phyloP scores from a whole-genome alignment of 306 rosid genomes.

The Vigna unguiculata region DNA sequence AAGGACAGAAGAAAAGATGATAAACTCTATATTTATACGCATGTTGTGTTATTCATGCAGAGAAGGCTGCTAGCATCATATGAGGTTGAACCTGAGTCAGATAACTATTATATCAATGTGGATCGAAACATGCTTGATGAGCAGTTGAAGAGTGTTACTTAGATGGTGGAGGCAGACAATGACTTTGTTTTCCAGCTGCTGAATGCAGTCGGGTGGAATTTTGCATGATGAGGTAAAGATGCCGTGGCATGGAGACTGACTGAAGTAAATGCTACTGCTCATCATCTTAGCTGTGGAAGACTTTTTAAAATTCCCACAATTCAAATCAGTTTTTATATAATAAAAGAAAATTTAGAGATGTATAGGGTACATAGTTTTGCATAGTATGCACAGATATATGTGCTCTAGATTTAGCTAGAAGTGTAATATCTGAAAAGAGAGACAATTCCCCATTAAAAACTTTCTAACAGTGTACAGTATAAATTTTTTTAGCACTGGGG shows the following conservation, averaged over 20 bases:
- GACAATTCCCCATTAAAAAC: conserved; percentile 6
- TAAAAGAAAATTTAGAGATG: conserved; percentile 35
- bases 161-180: conserved; percentile 20
- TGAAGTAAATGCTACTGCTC: conserved; percentile 31
- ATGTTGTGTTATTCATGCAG: conserved; percentile 56
- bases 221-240: conserved; percentile 33
- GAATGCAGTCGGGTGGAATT: background rate
- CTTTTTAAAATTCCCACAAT: conserved; percentile 22
- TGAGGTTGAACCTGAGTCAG: conserved; percentile 54
- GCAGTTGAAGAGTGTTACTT: conserved; percentile 53
- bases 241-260: conserved; percentile 18
- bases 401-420: conserved; percentile 11
- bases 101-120: conserved; percentile 37
- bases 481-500: background rate
- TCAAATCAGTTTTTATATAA: conserved; percentile 44
- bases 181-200: conserved; percentile 20
- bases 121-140: conserved; percentile 40
- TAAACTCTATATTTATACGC: background rate
- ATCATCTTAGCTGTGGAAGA: conserved; percentile 23
- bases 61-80: conserved; percentile 75
- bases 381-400: conserved; percentile 30
- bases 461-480: background rate
- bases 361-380: conserved; percentile 43
- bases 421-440: background rate
- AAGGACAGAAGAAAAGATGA: conserved; percentile 16